Evolutionary conservation across 108 stramenopile genomes (phyloP).

Genomic region (Cyclostephanos tholiformis): DNA sequence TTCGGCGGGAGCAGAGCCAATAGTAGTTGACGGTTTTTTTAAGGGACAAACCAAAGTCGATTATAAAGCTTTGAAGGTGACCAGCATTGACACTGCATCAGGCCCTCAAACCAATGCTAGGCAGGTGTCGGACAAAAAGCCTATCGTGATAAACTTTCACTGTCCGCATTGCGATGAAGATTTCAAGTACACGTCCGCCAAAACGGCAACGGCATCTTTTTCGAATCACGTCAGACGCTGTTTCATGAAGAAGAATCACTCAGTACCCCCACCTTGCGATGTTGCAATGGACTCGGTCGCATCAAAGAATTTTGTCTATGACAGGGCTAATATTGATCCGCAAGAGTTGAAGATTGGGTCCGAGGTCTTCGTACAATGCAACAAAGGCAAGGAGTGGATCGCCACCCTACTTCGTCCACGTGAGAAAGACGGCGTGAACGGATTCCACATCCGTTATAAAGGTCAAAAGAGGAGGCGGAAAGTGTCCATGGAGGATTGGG

Average conservation of each 20-base stretch:
- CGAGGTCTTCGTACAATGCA: background rate
- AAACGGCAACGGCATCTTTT: background rate
- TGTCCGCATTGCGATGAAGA: background rate
- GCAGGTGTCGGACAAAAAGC: background rate
- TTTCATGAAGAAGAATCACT: background rate
- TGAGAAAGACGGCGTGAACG: background rate
- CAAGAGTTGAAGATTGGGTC: background rate
- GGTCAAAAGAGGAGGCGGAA: background rate
- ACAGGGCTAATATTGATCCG: background rate
- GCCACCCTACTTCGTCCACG: background rate
- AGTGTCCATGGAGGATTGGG: background rate
- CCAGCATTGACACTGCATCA: background rate
- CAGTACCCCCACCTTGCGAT: background rate
- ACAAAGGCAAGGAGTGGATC: background rate
- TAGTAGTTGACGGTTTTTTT: background rate
- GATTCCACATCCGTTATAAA: conserved; percentile 1
- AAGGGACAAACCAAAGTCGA: background rate
- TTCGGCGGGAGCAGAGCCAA: background rate
- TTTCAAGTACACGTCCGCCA: background rate
- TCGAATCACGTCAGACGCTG: background rate
- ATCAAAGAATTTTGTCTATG: background rate
- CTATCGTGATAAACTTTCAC: background rate
- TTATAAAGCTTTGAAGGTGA: background rate
- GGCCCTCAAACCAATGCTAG: background rate
- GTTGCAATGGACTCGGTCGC: too few relatives aligned